Conservation (phyloP, 495 filamentous ascomycete species). For the Aspergillus leporis region DNA sequence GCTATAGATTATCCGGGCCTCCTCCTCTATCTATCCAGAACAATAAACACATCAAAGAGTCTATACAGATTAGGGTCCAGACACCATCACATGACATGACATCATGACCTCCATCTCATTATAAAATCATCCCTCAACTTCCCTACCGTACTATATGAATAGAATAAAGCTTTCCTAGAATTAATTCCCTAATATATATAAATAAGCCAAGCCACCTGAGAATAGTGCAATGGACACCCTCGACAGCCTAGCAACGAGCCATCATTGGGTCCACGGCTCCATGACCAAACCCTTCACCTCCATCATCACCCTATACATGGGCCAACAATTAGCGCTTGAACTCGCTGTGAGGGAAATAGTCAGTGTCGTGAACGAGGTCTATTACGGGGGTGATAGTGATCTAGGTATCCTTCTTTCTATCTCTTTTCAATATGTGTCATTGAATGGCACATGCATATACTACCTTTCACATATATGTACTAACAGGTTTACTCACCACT, state of each 20-base stretch:
- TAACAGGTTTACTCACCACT: no score
- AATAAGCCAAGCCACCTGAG: no score
- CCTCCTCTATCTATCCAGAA: no score
- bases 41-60: no score
- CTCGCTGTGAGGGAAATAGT: slow-evolving; percentile 12
- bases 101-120: slow-evolving; percentile 2
- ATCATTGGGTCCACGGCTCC: slow-evolving; percentile 15
- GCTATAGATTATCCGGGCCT: no score
- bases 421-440: neutral
- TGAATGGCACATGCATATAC: no score
- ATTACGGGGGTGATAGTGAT: slow-evolving; percentile 9
- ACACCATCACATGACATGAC: slow-evolving; percentile 5
- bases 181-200: neutral
- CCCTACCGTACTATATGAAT: no score
- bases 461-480: neutral
- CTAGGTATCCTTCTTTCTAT: slow-evolving; percentile 3
- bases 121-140: neutral
- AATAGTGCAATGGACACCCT: neutral
- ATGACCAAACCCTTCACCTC: slow-evolving; percentile 12
- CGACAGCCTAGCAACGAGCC: slow-evolving; percentile 8
- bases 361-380: slow-evolving; percentile 12
- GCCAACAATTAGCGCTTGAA: slow-evolving; percentile 8
- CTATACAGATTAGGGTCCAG: no score
- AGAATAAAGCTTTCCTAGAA: neutral
- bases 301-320: slow-evolving; percentile 17